Conservation (phyloP, 2,329 filamentous ascomycete species). For the Trichoderma arundinaceum region DNA sequence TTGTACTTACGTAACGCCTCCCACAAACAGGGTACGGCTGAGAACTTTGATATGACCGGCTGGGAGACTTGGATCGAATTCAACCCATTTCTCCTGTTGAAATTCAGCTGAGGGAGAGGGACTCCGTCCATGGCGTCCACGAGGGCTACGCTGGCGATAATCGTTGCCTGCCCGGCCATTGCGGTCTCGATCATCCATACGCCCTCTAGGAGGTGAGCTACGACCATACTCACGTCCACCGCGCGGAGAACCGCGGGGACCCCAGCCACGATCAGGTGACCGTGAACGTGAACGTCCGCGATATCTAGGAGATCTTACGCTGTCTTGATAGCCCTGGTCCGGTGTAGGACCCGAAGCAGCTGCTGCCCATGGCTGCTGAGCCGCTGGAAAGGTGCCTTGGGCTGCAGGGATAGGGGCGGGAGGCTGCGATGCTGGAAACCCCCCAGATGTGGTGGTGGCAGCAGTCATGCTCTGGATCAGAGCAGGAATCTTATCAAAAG, state of each 20-base stretch:
- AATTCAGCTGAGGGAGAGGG: conserved; percentile 57
- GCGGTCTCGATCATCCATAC: conserved; percentile 53
- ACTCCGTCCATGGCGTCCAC: conserved; percentile 69
- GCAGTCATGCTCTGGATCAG: conserved; percentile 61
- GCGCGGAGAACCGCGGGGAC: conserved; percentile 66
- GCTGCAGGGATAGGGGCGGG: conserved; percentile 35
- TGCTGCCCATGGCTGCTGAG: conserved; percentile 43
- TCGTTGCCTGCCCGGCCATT: conserved; percentile 63
- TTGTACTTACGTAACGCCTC: conserved; percentile 80
- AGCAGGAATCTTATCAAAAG: conserved; percentile 75
- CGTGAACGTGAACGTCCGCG: conserved; percentile 74
- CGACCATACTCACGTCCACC: conserved; percentile 69
- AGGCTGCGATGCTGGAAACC: conserved; percentile 45
- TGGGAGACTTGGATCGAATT: conserved; percentile 76
- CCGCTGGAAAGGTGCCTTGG: conserved; percentile 51
- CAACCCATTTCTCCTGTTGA: conserved; percentile 69
- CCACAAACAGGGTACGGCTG: conserved; percentile 94
- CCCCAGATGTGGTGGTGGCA: conserved; percentile 40
- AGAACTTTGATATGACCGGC: conserved; percentile 86
- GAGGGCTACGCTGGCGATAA: conserved; percentile 88
- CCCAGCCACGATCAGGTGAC: conserved; percentile 78
- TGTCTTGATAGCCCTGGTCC: conserved; percentile 62
- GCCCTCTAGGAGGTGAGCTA: conserved; percentile 66
- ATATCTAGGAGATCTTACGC: conserved; percentile 66
- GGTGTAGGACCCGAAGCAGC: conserved; percentile 42